Percentiles rank a stretch among this genome's conserved stretches.
Conservation (phyloP, 331 rosid species). For the Malus hybrid region DNA sequence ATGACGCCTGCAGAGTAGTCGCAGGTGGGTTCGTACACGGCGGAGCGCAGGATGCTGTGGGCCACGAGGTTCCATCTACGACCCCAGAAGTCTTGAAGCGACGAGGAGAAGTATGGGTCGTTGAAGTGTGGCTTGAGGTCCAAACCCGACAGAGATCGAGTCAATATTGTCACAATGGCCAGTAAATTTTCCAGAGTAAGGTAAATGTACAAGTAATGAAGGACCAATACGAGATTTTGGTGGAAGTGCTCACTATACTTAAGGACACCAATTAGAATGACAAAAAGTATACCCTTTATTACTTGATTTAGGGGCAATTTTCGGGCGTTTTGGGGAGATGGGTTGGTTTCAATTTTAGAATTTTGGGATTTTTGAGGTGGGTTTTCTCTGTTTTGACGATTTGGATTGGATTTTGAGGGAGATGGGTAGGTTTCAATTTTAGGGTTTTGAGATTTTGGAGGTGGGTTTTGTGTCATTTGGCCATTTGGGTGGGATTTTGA, state of each 20-base stretch:
- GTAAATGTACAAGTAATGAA: constrained; percentile 47
- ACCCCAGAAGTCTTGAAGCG: constrained; percentile 76
- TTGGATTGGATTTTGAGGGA: not conserved
- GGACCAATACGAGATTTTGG: constrained; percentile 28
- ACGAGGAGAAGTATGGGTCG: constrained; percentile 53
- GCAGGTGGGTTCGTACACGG: constrained; percentile 32
- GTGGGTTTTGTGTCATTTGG: too few relatives aligned
- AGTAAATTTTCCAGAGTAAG: constrained; percentile 36
- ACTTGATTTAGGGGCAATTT: constrained; percentile 7
- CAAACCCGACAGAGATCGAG: constrained; percentile 21
- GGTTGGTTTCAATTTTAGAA: not conserved
- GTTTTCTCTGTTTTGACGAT: not conserved
- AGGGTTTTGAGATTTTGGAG: not conserved
- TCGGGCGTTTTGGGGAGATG: not conserved
- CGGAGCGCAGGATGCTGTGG: constrained; percentile 31
- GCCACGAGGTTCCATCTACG: constrained; percentile 65
- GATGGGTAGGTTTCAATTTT: too few relatives aligned
- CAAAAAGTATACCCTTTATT: constrained; percentile 17
- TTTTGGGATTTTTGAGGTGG: not conserved
- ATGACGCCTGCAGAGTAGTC: not conserved
- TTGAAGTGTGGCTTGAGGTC: constrained; percentile 64
- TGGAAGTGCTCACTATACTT: constrained; percentile 17
- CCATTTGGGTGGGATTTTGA: too few relatives aligned
- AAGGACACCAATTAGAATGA: constrained; percentile 1
- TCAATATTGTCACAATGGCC: constrained; percentile 1